These are phyloP conservation scores for Lactarius hatsudake DNA, from an alignment of 768 basidiomycete genomes.

Conservation along the genomic window DNA sequence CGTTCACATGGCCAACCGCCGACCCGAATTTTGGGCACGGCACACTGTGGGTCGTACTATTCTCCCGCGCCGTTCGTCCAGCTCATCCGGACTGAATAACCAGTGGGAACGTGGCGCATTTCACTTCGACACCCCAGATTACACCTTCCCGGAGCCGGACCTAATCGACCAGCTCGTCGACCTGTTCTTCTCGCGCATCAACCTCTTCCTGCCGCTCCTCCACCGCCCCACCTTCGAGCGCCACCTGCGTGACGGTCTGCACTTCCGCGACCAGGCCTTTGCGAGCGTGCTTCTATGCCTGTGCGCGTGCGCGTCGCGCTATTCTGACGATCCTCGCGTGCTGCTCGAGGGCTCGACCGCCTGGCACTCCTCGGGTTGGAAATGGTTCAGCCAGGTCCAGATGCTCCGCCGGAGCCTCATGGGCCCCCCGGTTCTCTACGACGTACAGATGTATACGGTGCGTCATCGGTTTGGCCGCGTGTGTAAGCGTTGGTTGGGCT, in stretches of 20 bases:
- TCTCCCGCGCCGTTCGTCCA: neutral
- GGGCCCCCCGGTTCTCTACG: slow-evolving; percentile 57
- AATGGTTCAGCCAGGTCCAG: slow-evolving; percentile 58
- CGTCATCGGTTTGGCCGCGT: slow-evolving; percentile 33
- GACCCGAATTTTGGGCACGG: slow-evolving; percentile 50
- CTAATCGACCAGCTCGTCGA: slow-evolving; percentile 45
- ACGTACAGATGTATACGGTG: slow-evolving; percentile 68
- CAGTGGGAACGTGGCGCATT: slow-evolving; percentile 23
- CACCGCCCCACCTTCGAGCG: slow-evolving; percentile 47
- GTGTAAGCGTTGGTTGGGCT: slow-evolving; percentile 29
- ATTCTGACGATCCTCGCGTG: slow-evolving; percentile 52
- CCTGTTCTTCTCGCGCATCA: slow-evolving; percentile 45
- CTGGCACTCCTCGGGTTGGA: slow-evolving; percentile 42
- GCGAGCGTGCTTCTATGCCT: slow-evolving; percentile 46
- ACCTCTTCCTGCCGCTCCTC: slow-evolving; percentile 45
- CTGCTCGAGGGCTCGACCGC: slow-evolving; percentile 31
- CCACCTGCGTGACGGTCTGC: slow-evolving; percentile 38
- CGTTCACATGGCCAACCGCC: slow-evolving; percentile 33
- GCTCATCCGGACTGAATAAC: neutral
- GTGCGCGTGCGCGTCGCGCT: slow-evolving; percentile 50
- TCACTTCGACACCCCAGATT: neutral
- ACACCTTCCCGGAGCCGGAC: slow-evolving; percentile 36
- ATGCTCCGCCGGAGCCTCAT: slow-evolving; percentile 57
- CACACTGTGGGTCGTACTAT: slow-evolving; percentile 40
- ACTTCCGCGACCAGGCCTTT: slow-evolving; percentile 44